A percentile compares a stretch with the other conserved stretches of the same genome.
phyloP scores from a whole-genome alignment of 2,329 filamentous ascomycete genomes.

The Trematosphaeria pertusa region DNA sequence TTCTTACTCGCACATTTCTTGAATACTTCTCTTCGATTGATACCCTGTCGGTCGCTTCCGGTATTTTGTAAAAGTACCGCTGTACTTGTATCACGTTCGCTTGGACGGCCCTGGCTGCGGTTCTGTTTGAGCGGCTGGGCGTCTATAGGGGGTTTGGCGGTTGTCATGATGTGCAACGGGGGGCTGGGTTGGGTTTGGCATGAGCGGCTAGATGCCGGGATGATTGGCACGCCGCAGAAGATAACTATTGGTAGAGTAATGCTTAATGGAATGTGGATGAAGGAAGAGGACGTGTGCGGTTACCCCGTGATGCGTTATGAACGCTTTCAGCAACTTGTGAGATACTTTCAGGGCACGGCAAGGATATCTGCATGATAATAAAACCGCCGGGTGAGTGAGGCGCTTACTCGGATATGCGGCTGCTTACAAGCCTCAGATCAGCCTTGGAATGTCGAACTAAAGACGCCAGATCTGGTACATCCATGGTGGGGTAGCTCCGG shows the following conservation, averaged over 20 bases:
- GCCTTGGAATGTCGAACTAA: no score
- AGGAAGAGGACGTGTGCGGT: no score
- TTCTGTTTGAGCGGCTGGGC: slow-evolving; percentile 25
- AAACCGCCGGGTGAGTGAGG: no score
- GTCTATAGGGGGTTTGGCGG: slow-evolving; percentile 18
- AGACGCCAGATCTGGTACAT: no score
- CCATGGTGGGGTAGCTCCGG: no score
- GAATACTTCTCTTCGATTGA: slow-evolving; percentile 33
- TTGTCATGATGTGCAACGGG: slow-evolving; percentile 9
- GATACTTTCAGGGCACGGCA: no score
- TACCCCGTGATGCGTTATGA: no score
- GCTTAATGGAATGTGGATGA: slow-evolving; percentile 41
- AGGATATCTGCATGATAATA: no score
- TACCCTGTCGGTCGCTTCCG: slow-evolving; percentile 44
- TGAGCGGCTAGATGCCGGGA: neutral
- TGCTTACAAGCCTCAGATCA: slow-evolving; percentile 1
- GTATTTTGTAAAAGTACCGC: slow-evolving; percentile 12
- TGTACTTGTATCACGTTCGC: slow-evolving; percentile 43
- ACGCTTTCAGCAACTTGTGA: no score
- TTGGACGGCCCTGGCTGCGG: slow-evolving; percentile 30
- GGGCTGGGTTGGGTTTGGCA: neutral
- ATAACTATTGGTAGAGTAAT: slow-evolving; percentile 43
- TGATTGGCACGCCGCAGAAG: slow-evolving; percentile 6
- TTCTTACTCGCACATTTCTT: slow-evolving; percentile 11
- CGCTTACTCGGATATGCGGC: slow-evolving; percentile 1